phyloP scores from a whole-genome alignment of 306 rosid species.

The Canavalia ensiformis region DNA sequence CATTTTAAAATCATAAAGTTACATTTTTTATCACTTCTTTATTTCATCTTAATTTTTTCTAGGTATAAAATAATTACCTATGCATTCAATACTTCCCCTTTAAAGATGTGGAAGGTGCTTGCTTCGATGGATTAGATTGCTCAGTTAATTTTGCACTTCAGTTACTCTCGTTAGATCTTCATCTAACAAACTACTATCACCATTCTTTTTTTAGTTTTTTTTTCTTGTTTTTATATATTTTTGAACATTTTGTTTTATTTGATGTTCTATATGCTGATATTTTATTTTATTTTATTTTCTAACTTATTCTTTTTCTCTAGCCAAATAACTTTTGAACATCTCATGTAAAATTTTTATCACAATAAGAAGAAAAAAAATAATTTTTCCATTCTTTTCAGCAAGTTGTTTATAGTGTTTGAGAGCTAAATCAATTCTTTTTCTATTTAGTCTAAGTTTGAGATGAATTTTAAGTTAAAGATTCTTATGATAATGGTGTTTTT shows the following conservation, averaged over 20 bases:
- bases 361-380: not conserved
- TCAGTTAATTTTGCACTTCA: not conserved
- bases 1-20: conserved; percentile 13
- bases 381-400: not conserved
- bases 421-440: not conserved
- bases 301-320: conserved; percentile 1
- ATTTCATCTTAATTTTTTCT: not conserved
- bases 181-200: not conserved
- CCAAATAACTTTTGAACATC: not conserved
- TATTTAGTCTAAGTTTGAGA: not conserved
- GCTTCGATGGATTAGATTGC: not conserved
- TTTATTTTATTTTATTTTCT: not conserved
- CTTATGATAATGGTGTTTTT: not conserved
- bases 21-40: not conserved
- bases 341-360: not conserved
- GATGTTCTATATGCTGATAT: not conserved
- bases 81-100: not conserved
- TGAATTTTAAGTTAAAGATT: not conserved
- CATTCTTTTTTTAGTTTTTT: not conserved
- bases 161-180: not conserved
- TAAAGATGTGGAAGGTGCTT: not conserved
- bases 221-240: not conserved
- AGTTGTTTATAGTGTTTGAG: not conserved
- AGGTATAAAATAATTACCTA: not conserved
- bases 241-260: conserved; percentile 15